A percentile compares a stretch with the other conserved stretches of the same genome.
Evolutionary conservation across 1,284 basidiomycete genomes (phyloP).

Genomic region (Fomitopsis pinicola): DNA sequence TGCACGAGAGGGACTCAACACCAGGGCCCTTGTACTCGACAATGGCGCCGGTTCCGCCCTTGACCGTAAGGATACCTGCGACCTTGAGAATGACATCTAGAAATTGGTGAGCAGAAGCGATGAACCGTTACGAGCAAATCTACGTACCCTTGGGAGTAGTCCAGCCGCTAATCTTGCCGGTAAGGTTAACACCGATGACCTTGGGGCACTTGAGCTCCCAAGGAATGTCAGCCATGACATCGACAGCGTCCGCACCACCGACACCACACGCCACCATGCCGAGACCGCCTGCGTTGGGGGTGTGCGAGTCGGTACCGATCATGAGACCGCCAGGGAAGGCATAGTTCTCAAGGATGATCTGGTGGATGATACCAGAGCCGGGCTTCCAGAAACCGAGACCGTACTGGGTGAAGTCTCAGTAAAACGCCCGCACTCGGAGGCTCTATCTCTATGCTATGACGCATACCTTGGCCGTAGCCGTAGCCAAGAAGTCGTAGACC

Average conservation of each 20-base stretch:
- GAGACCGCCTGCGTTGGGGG: constrained; percentile 98
- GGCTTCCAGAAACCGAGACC: constrained; percentile 99
- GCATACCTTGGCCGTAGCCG: constrained; percentile 85
- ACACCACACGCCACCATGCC: constrained; percentile 99
- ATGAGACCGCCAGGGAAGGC: constrained; percentile 98
- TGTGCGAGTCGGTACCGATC: constrained; percentile 99
- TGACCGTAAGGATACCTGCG: constrained; percentile 95
- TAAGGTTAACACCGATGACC: constrained; percentile 97
- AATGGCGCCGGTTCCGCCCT: constrained; percentile 96
- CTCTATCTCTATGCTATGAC: constrained; percentile 15
- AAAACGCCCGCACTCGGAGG: background rate
- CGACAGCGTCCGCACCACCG: constrained; percentile 98
- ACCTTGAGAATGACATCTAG: constrained; percentile 95
- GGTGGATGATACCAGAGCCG: constrained; percentile 97
- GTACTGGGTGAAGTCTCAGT: constrained; percentile 48
- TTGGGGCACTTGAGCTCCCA: constrained; percentile 99
- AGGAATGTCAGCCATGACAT: constrained; percentile 96
- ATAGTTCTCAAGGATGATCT: constrained; percentile 98
- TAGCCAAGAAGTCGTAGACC: constrained; percentile 99
- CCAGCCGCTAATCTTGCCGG: constrained; percentile 95
- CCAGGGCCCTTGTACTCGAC: constrained; percentile 94
- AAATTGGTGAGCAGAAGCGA: background rate
- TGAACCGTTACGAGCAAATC: background rate
- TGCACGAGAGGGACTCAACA: constrained; percentile 95
- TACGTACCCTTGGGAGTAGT: constrained; percentile 89